These are phyloP conservation scores for Bryopsis sp. DNA, from an alignment of 139 green algal species.

Conservation along the genomic window DNA sequence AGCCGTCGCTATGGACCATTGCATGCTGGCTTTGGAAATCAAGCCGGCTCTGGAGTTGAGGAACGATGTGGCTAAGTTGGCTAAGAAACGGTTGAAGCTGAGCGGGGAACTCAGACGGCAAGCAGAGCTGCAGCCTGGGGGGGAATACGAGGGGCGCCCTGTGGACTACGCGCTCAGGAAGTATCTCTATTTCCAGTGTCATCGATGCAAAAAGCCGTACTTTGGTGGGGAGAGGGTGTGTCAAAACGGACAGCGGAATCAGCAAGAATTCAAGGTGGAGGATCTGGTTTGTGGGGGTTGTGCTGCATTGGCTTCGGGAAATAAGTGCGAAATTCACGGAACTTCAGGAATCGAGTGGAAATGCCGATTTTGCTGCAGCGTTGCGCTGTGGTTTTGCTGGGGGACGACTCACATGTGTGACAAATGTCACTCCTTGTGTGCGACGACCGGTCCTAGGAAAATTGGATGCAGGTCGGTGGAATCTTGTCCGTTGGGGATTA, in stretches of 20 bases:
- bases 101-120: neutral
- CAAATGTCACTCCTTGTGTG: slow-evolving; percentile 6
- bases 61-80: neutral
- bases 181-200: slow-evolving; percentile 9
- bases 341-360: slow-evolving; percentile 11
- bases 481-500: neutral
- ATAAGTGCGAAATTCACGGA: slow-evolving; percentile 2
- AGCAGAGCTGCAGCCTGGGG: slow-evolving; percentile 2
- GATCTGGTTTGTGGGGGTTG: slow-evolving; percentile 5
- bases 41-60: neutral
- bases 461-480: neutral
- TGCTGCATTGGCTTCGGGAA: neutral
- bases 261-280: slow-evolving; percentile 1
- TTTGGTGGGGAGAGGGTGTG: slow-evolving; percentile 1
- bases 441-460: neutral
- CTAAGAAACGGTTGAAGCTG: neutral
- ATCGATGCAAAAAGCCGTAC: slow-evolving; percentile 8
- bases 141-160: slow-evolving; percentile 2
- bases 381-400: slow-evolving; percentile 15
- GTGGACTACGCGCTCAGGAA: slow-evolving; percentile 8
- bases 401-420: slow-evolving; percentile 16
- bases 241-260: neutral
- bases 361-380: slow-evolving; percentile 11
- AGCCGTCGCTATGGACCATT: neutral
- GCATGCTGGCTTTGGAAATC: neutral